These are phyloP conservation scores for Haplosporangium gracile DNA, from an alignment of 192 early-diverging fungal genomes.

Conservation along the genomic window DNA sequence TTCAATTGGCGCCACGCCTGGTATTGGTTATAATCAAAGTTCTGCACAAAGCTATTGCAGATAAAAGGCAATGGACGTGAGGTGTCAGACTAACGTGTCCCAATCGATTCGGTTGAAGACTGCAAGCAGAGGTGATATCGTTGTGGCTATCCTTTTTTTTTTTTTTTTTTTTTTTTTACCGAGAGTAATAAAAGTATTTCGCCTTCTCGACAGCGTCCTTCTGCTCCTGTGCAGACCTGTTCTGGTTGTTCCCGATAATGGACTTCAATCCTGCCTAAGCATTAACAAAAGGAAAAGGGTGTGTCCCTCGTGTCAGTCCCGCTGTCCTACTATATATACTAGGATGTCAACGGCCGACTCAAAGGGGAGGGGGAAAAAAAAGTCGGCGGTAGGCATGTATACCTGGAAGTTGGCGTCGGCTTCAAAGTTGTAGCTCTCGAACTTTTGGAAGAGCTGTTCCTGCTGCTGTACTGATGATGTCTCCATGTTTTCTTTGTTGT, in stretches of 20 bases:
- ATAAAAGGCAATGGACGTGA: background rate
- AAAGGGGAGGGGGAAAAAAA: no score
- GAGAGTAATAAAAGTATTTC: conserved; percentile 44
- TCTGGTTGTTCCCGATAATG: conserved; percentile 26
- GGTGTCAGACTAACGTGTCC: background rate
- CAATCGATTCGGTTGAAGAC: background rate
- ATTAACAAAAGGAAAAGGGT: background rate
- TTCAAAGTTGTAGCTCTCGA: conserved; percentile 43
- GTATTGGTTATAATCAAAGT: conserved; percentile 36
- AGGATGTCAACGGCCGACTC: no score
- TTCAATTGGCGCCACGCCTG: conserved; percentile 28
- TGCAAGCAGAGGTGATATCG: no score
- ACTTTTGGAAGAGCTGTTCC: conserved; percentile 31
- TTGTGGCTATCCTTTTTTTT: no score
- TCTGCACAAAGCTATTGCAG: conserved; percentile 33
- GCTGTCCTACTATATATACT: no score
- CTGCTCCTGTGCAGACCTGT: conserved; percentile 34
- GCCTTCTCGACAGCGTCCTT: conserved; percentile 38
- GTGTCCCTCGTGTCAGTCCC: background rate
- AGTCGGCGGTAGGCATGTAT: background rate
- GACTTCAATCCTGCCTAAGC: conserved; percentile 37
- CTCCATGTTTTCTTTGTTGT: conserved; percentile 2
- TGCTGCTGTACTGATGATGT: conserved; percentile 11
- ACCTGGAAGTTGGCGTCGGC: conserved; percentile 50
- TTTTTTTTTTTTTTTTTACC: no score